A percentile compares a stretch with the other conserved stretches of the same genome.
These are phyloP conservation scores for Trichophyton equinum DNA, from an alignment of 2,329 filamentous ascomycete genomes.

Conservation along the genomic window DNA sequence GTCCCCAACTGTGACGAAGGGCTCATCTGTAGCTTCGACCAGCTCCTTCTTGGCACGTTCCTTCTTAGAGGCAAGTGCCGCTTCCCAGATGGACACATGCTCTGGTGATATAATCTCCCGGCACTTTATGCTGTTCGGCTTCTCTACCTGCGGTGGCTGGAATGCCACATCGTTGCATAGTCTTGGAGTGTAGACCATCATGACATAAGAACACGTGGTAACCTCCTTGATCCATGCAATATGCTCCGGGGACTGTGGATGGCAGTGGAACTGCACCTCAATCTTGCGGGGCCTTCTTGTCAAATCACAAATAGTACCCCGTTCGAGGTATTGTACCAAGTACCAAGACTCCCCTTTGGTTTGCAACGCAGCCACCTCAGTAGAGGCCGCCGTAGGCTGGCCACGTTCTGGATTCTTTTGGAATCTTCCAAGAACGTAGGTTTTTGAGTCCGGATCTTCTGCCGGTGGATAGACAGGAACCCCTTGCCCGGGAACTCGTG, in stretches of 20 bases:
- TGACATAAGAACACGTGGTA: slow-evolving; percentile 79
- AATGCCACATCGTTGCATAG: slow-evolving; percentile 83
- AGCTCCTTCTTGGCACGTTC: slow-evolving; percentile 23
- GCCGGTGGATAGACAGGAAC: slow-evolving; percentile 57
- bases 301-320: slow-evolving; percentile 73
- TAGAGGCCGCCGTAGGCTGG: slow-evolving; percentile 16
- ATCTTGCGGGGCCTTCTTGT: slow-evolving; percentile 71
- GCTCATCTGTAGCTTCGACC: slow-evolving; percentile 21
- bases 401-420: slow-evolving; percentile 21
- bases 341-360: slow-evolving; percentile 75
- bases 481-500: slow-evolving; percentile 56
- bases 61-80: slow-evolving; percentile 18
- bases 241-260: slow-evolving; percentile 59
- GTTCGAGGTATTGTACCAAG: slow-evolving; percentile 67
- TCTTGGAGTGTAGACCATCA: slow-evolving; percentile 81
- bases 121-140: slow-evolving; percentile 65
- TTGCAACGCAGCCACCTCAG: slow-evolving; percentile 53
- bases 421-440: slow-evolving; percentile 63
- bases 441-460: slow-evolving; percentile 61
- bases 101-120: slow-evolving; percentile 53
- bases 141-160: slow-evolving; percentile 63
- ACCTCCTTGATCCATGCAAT: slow-evolving; percentile 92
- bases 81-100: slow-evolving; percentile 38
- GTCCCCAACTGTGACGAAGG: slow-evolving; percentile 41
- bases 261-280: slow-evolving; percentile 69